Conservation (phyloP, 1,284 basidiomycete genomes). For the Leccinum griseonigrum region DNA sequence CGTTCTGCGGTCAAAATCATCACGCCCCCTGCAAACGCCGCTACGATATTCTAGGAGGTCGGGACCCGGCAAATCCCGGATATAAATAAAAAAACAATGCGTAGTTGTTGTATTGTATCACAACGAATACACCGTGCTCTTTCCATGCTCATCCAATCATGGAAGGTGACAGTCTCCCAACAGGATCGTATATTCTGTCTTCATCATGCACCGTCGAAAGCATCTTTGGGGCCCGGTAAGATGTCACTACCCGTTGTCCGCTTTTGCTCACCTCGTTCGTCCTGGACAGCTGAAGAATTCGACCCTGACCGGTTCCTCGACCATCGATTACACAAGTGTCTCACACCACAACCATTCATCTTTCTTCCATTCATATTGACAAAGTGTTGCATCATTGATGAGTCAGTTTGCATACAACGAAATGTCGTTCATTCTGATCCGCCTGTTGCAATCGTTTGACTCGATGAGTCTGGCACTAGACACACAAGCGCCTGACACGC, state of each 20-base stretch:
- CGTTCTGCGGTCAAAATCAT: too few relatives aligned
- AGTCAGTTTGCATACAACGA: slow-evolving; percentile 46
- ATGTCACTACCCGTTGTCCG: not conserved
- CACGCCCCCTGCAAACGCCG: too few relatives aligned
- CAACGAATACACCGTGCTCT: too few relatives aligned
- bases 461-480: slow-evolving; percentile 36
- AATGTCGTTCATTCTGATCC: slow-evolving; percentile 42
- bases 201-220: slow-evolving; percentile 32
- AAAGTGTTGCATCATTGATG: not conserved
- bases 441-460: slow-evolving; percentile 42
- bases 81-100: too few relatives aligned
- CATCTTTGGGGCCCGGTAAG: slow-evolving; percentile 38
- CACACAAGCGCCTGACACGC: slow-evolving; percentile 33
- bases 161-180: not conserved
- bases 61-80: too few relatives aligned
- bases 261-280: not conserved
- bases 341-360: slow-evolving; percentile 35
- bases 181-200: slow-evolving; percentile 31
- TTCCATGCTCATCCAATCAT: not conserved
- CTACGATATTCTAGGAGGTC: too few relatives aligned
- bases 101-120: too few relatives aligned
- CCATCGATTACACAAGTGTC: slow-evolving; percentile 26
- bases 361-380: slow-evolving; percentile 44
- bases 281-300: slow-evolving; percentile 37
- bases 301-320: slow-evolving; percentile 41